Evolutionary conservation across 768 basidiomycete genomes (phyloP), one percentile per base, ranked within the genome.

Genomic region (Porpolomopsis calyptriformis): DNA sequence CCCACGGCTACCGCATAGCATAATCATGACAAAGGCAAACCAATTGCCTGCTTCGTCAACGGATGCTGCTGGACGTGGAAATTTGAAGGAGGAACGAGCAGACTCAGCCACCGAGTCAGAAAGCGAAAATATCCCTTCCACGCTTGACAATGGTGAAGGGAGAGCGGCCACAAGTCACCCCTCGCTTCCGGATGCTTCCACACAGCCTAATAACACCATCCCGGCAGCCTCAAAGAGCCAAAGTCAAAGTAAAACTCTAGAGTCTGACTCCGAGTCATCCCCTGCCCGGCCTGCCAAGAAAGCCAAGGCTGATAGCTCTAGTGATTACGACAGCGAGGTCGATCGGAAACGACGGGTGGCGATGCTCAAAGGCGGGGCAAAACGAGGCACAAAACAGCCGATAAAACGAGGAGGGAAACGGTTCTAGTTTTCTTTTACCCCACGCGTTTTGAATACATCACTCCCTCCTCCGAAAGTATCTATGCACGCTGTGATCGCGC

Each of bases 391-490:
- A 36, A 74, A 77, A 54, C 85, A 88, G 53, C 85, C 85, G 4
- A 67, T 87, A 50, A 86, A 80, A 63, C 75, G 85, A 52, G 81
- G 81, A 27, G 82, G 79, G 24, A 83, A 77, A 59, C 74, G 80
- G 51, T 88, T 85, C 67, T 85, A 70, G 40, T 16, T 20, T n/a
- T n/a, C n/a, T n/a, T n/a, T n/a, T n/a, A n/a, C 29, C n/a, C 18
- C 24, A 14, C 16, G 8, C 12, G 31, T 23, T 35, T 45, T 18
- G 20, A 12, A 36, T n/a, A n/a, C n/a, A n/a, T n/a, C n/a, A n/a
- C n/a, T n/a, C n/a, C n/a, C n/a, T n/a, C n/a, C n/a, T n/a, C n/a
- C n/a, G n/a, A n/a, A n/a, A n/a, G n/a, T n/a, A n/a, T n/a, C n/a
- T n/a, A n/a, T n/a, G n/a, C n/a, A n/a, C n/a, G n/a, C n/a, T n/a